Conservation (phyloP, 2,329 filamentous ascomycete genomes). For the Curvularia spicifera region DNA sequence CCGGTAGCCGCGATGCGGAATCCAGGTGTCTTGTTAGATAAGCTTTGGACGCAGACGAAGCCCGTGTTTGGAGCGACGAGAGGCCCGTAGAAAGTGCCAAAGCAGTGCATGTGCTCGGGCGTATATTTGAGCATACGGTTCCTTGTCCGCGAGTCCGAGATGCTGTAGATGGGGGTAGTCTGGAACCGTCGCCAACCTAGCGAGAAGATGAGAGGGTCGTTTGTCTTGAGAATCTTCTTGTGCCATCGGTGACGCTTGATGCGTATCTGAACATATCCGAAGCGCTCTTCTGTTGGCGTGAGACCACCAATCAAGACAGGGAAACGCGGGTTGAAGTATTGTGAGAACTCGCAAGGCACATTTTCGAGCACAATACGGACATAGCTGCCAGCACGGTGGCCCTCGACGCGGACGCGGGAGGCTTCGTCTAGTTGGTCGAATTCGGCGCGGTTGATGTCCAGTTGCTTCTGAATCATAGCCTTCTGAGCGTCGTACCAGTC, state of each 20-base stretch:
- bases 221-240: conserved; percentile 98
- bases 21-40: conserved; percentile 82
- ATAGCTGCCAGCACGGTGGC: conserved; percentile 90
- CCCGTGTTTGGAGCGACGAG: conserved; percentile 95
- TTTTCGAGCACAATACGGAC: conserved; percentile 87
- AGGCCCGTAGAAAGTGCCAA: conserved; percentile 92
- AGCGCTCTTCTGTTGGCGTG: conserved; percentile 90
- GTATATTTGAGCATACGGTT: conserved; percentile 99
- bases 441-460: conserved; percentile 95
- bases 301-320: conserved; percentile 92
- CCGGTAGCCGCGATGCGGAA: conserved; percentile 96
- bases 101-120: conserved; percentile 99
- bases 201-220: conserved; percentile 96
- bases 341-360: conserved; percentile 88
- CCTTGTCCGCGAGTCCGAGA: conserved; percentile 87
- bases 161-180: conserved; percentile 89
- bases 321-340: conserved; percentile 78
- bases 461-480: conserved; percentile 90
- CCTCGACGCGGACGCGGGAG: conserved; percentile 84
- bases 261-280: conserved; percentile 91
- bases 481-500: conserved; percentile 99
- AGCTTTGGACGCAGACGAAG: conserved; percentile 90
- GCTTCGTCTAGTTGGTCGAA: conserved; percentile 85
- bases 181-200: conserved; percentile 97
- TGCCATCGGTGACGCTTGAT: conserved; percentile 99